These are phyloP conservation scores for Salix koriyanagi DNA, from an alignment of 345 rosid genomes.

Conservation along the genomic window DNA sequence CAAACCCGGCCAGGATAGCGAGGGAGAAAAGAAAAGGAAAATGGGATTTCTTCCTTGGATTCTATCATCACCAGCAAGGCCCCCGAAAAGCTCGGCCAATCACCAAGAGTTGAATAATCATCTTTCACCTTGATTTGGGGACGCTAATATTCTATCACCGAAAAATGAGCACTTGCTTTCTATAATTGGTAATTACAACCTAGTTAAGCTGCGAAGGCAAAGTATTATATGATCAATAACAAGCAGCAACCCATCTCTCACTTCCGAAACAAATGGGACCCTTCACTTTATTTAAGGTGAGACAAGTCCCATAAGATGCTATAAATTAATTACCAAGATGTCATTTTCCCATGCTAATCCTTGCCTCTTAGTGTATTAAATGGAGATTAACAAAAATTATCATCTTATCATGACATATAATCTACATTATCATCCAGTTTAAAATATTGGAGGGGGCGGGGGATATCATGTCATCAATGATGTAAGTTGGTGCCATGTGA, in stretches of 20 bases:
- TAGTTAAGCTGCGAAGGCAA: not conserved
- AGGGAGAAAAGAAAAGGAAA: conserved; percentile 5
- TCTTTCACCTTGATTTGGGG: not conserved
- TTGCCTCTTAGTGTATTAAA: not conserved
- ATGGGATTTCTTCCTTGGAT: conserved; percentile 33
- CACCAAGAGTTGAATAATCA: not conserved
- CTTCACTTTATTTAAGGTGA: conserved; percentile 1
- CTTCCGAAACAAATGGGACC: conserved; percentile 23
- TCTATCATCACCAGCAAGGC: conserved; percentile 7
- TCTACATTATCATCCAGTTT: conserved; percentile 23
- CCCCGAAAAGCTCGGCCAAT: not conserved
- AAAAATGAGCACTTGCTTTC: conserved; percentile 1
- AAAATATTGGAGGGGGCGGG: not conserved
- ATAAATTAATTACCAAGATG: not conserved
- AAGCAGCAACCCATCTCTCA: not conserved
- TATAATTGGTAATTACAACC: conserved; percentile 10
- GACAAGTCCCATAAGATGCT: not conserved
- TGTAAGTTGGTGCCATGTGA: not conserved
- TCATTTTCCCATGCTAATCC: conserved; percentile 1
- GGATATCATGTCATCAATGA: not conserved
- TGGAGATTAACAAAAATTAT: conserved; percentile 5
- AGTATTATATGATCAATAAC: conserved; percentile 1
- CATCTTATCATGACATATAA: conserved; percentile 25
- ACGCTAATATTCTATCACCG: not conserved
- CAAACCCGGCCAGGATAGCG: conserved; percentile 7